Evolutionary conservation across 495 filamentous ascomycete species (phyloP).

Genomic region (Penicillium robsamsonii): DNA sequence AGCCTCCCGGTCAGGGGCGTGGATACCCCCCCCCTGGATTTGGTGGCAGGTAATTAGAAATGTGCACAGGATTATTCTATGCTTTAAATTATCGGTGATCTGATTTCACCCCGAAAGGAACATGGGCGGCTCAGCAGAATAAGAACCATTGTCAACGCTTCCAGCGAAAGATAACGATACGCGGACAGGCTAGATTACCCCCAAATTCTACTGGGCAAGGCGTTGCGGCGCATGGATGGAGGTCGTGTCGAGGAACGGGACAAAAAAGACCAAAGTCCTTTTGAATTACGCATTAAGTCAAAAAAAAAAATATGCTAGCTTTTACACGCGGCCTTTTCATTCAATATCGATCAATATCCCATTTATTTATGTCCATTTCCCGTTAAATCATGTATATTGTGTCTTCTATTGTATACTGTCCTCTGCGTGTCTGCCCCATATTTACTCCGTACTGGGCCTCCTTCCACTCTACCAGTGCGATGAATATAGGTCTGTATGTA

Average conservation of each 20-base stretch:
- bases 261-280: constrained; percentile 29
- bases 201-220: constrained; percentile 43
- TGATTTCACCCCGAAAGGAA: constrained; percentile 18
- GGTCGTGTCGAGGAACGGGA: constrained; percentile 32
- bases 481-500: neutral
- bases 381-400: neutral
- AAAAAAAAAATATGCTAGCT: constrained; percentile 38
- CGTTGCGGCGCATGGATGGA: constrained; percentile 51
- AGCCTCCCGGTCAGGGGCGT: constrained; percentile 60
- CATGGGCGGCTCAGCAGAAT: constrained; percentile 11
- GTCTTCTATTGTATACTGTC: neutral
- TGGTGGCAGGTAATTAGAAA: constrained; percentile 59
- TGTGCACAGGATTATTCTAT: constrained; percentile 21
- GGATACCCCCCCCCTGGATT: constrained; percentile 78
- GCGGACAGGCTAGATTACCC: constrained; percentile 26
- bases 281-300: constrained; percentile 30
- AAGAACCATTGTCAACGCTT: constrained; percentile 9
- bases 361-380: neutral
- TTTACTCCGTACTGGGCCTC: neutral
- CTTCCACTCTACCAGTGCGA: neutral
- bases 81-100: constrained; percentile 21
- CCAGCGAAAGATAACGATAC: constrained; percentile 11
- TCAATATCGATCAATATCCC: neutral
- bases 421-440: neutral
- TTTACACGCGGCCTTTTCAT: constrained; percentile 3